Base-by-base conservation (phyloP, 306 rosid species). In the Hylodesmum podocarpum region DNA sequence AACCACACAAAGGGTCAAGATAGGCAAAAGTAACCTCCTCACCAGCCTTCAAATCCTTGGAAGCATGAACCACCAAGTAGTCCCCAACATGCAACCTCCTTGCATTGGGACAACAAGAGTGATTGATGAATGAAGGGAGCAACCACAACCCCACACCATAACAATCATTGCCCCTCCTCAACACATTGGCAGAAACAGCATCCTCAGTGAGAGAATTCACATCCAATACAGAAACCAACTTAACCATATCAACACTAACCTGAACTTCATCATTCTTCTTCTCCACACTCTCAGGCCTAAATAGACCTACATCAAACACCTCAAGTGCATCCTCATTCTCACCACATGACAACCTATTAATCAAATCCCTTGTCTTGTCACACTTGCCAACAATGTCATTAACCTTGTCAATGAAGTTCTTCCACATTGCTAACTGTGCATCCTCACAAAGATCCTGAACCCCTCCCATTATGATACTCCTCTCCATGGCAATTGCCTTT, bases 131-230 rank as follows among this genome's bases (percentile, higher is more conserved):
- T 4, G 96, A 59, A 53, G 99, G 87, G 11, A 90, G 83, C 43
- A 95, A 4, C 99, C 99, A 92, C 10, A 92, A 4, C 21, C 97
- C 99, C 36, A 95, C 88, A 71, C 97, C 94, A 73, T 95, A 84
- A 31, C 81, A 90, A 37, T 86, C 94, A 19, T 84, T 83, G 73
- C 89, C 87, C 75, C 83, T 90, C 62, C 99, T 97, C 72, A 90
- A 68, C 47, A 89, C 91, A 83, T 84, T 89, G 10, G 96, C 85
- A 1, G 89, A 90, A 73, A 81, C 80, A 0, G 93, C 85, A 81
- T 83, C 87, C 67, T 90, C 97, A 41, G 90, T 91, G 4, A 92
- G 89, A 9, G 99, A 89, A 81, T 95, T 95, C 19, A 89, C 95
- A 82, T 90, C 99, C 85, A 95, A 81, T 31, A 85, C 68, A 34